phyloP scores from a whole-genome alignment of 2,329 filamentous ascomycete species.

The Beauveria brongniartii region DNA sequence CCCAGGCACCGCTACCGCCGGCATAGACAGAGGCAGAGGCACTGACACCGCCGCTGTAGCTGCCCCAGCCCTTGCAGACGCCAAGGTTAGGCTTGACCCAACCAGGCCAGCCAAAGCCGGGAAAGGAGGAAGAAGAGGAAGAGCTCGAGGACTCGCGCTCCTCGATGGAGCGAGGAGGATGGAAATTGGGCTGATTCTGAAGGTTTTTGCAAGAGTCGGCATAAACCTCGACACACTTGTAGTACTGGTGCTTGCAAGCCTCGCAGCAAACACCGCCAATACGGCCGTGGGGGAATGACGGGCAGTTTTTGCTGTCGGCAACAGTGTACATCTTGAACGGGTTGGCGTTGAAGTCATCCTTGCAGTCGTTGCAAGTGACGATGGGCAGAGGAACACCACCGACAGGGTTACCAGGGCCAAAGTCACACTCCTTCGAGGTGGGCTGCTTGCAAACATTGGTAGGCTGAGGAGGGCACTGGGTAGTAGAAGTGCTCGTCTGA shows the following conservation, averaged over 20 bases:
- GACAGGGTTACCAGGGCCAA: constrained; percentile 54
- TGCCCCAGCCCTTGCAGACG: constrained; percentile 8
- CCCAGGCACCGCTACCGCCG: constrained; percentile 6
- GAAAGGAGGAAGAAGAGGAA: not conserved
- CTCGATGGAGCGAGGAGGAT: constrained; percentile 9
- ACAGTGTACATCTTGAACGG: constrained; percentile 46
- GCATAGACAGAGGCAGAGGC: constrained; percentile 5
- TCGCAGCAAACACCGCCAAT: constrained; percentile 37
- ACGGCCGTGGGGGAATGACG: constrained; percentile 31
- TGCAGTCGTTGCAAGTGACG: constrained; percentile 46
- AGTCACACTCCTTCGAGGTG: constrained; percentile 51
- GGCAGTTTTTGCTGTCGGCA: constrained; percentile 34
- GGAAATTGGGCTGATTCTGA: constrained; percentile 19
- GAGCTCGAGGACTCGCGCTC: not conserved
- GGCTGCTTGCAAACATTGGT: constrained; percentile 47
- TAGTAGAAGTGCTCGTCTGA: constrained; percentile 17
- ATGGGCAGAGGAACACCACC: constrained; percentile 44
- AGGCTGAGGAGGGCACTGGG: constrained; percentile 35
- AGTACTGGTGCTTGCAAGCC: constrained; percentile 45
- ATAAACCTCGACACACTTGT: constrained; percentile 40
- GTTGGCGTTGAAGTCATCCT: constrained; percentile 31
- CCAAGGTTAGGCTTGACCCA: not conserved
- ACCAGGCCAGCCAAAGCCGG: constrained; percentile 6
- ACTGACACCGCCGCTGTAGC: constrained; percentile 7
- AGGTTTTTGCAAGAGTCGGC: constrained; percentile 37